These are phyloP conservation scores for Triangularia verruculosa DNA, from an alignment of 2,329 filamentous ascomycete species.

Conservation along the genomic window DNA sequence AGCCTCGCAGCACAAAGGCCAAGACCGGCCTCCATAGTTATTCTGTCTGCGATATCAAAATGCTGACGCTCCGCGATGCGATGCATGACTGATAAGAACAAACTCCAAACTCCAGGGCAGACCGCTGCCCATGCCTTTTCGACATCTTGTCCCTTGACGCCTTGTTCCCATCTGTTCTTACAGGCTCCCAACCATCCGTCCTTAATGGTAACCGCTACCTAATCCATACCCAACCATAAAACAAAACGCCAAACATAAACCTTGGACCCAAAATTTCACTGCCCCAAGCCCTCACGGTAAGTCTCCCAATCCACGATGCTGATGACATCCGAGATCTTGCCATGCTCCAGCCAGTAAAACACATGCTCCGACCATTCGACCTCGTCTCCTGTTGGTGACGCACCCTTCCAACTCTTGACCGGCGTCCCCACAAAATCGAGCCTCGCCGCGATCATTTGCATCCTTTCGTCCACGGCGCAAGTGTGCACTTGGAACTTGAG, in stretches of 20 bases:
- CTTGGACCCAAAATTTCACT: not conserved
- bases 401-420: conserved; percentile 20
- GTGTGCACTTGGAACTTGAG: conserved; percentile 20
- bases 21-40: not conserved
- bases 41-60: not conserved
- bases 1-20: not conserved
- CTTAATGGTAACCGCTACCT: too few species aligned
- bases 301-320: conserved; percentile 25
- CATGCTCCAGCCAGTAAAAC: conserved; percentile 27
- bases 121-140: not conserved
- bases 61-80: not conserved
- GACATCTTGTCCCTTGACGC: not conserved
- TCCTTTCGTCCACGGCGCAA: conserved; percentile 19
- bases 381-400: conserved; percentile 17
- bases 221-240: not conserved
- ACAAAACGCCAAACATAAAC: not conserved
- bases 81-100: not conserved
- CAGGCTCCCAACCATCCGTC: not conserved
- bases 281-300: conserved; percentile 15
- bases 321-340: conserved; percentile 23
- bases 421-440: conserved; percentile 25
- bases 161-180: not conserved
- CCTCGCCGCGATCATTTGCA: conserved; percentile 21
- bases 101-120: not conserved
- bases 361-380: conserved; percentile 25